phyloP scores from a whole-genome alignment of 2,329 filamentous ascomycete genomes.

The Ophiostoma fasciatum region DNA sequence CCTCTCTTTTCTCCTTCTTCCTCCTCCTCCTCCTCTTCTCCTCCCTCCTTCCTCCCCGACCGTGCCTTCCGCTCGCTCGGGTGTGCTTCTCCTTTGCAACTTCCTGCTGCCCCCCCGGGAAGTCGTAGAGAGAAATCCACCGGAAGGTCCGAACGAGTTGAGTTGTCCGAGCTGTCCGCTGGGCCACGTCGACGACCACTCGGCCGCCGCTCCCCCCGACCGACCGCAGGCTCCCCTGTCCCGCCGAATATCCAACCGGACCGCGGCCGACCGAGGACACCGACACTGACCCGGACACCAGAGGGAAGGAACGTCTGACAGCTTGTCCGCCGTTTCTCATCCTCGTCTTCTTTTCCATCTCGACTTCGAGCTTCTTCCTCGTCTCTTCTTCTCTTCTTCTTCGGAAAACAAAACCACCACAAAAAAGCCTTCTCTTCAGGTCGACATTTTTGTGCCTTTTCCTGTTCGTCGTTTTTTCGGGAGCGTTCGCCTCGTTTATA shows the following conservation, averaged over 20 bases:
- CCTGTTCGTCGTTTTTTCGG: not conserved
- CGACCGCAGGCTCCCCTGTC: too few species aligned
- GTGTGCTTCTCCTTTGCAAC: not conserved
- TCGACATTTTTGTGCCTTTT: not conserved
- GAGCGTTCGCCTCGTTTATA: not conserved
- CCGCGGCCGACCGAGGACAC: not conserved
- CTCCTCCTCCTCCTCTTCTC: not conserved
- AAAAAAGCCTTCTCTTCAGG: not conserved
- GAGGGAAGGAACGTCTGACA: slow-evolving; percentile 2
- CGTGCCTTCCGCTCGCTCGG: slow-evolving; percentile 3
- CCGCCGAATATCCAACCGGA: too few species aligned
- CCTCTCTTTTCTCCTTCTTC: not conserved
- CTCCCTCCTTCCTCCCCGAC: slow-evolving; percentile 1
- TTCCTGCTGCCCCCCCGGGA: not conserved
- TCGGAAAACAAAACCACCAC: too few species aligned
- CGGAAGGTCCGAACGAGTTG: slow-evolving; percentile 1
- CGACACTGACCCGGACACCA: too few species aligned
- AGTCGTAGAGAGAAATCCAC: not conserved
- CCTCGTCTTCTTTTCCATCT: not conserved
- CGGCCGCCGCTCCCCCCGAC: too few species aligned
- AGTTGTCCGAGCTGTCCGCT: too few species aligned
- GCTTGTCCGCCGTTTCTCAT: not conserved
- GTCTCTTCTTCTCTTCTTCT: not conserved
- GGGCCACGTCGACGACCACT: too few species aligned
- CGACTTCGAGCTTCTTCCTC: not conserved